Base-by-base conservation (phyloP, 176 grass and related monocot species). In the Bonia amplexicaulis region DNA sequence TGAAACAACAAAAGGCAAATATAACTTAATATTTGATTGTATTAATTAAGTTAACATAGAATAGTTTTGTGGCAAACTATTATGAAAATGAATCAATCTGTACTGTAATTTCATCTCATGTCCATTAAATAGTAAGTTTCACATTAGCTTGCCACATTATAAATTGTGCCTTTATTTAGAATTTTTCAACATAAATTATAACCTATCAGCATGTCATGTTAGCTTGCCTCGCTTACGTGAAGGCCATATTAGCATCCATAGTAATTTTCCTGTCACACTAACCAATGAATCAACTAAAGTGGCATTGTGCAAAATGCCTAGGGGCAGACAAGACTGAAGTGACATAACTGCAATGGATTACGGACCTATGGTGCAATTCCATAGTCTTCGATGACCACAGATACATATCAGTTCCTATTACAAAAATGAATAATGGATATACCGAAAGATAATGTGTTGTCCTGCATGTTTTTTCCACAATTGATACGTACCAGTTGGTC, bases 401-500 rank as follows among this genome's bases (percentile, higher is more conserved):
- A 7, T 69, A 58, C 2, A 2, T n/a, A n/a, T n/a, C n/a, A 61
- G 8, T n/a, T 61, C 3, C 51, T 54, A 19, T 54, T 54, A 54
- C 52, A 59, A 59, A 13, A 23, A 23, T 70, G 20, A 70, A 45
- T 40, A 47, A 8, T 78, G 76, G 14, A n/a, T 62, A 25, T 46
- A 45, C 9, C 60, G 35, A 48, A 79, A 48, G 8, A 44, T 4
- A 66, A 66, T 5, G 3, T 79, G 26, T 71, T 44, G 19, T 45
- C 44, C 60, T 10, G 31, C 16, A 57, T 16, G 5, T 23, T 45
- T 35, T 62, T 33, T 2, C 1, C 9, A n/a, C 20, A 57, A 86
- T 27, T 40, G 53, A 40, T 85, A 19, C 62, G 82, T 86, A 97
- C 92, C 92, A 8, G 91, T 95, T 87, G 87, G 90, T 90, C 91